Evolutionary conservation across 2,329 filamentous ascomycete genomes (phyloP), one percentile per base, ranked within the genome.

Genomic region (Rhytidhysteron rufulum): DNA sequence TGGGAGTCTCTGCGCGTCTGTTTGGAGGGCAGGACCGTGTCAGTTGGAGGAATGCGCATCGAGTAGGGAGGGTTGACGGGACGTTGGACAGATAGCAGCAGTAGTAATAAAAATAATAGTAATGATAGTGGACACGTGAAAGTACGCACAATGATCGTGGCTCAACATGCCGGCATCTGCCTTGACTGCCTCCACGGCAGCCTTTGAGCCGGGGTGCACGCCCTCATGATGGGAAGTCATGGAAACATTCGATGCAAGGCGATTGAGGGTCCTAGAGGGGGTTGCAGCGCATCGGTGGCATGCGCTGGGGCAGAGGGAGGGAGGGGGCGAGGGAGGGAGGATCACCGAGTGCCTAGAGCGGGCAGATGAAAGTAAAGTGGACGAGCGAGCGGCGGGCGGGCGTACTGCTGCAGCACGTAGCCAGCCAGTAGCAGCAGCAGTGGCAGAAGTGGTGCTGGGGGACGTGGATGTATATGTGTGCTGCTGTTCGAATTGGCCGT

Each of bases 1-100:
- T 40, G 93, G 90, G 43, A 98, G 80, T 51, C 82, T 82, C 63
- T 82, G 80, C 59, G 85, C 88, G 69, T 95, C 89, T 95, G 58
- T 47, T 45, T 33, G 16, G 15, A 20, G 13, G 9, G 18, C 4
- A 27, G 32, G n/a, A n/a, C n/a, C n/a, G n/a, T n/a, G n/a, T n/a
- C n/a, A n/a, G n/a, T n/a, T n/a, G n/a, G n/a, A n/a, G n/a, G n/a
- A n/a, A n/a, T n/a, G n/a, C n/a, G n/a, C n/a, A n/a, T n/a, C n/a
- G n/a, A n/a, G n/a, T n/a, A n/a, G n/a, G n/a, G n/a, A n/a, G n/a
- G n/a, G n/a, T n/a, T n/a, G n/a, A n/a, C n/a, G n/a, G n/a, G n/a
- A n/a, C n/a, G n/a, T n/a, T n/a, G n/a, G n/a, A n/a, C n/a, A n/a
- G n/a, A n/a, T n/a, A n/a, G n/a, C 11, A 34, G 17, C 31, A 34